Conservation (phyloP, 192 early-diverging fungal genomes). For the Coemansia sp. region DNA sequence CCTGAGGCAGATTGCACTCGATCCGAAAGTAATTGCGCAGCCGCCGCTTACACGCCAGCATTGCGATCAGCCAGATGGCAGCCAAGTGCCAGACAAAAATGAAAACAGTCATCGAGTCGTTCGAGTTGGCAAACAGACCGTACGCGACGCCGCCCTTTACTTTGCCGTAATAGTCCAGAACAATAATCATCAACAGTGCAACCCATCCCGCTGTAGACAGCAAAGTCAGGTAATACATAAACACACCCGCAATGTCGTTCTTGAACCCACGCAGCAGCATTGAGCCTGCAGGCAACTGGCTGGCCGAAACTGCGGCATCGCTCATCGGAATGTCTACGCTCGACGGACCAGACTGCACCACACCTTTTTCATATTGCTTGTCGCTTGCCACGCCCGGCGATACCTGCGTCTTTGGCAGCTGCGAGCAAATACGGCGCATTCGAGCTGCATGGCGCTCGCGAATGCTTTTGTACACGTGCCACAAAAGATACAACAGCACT, state of each 20-base stretch:
- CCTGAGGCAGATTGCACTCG: slow-evolving; percentile 44
- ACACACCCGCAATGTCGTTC: slow-evolving; percentile 55
- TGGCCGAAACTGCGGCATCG: not conserved
- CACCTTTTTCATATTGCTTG: not conserved
- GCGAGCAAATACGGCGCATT: slow-evolving; percentile 27
- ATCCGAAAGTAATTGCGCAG: slow-evolving; percentile 71
- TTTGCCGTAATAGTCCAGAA: slow-evolving; percentile 73
- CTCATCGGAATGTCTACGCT: slow-evolving; percentile 4
- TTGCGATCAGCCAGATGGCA: slow-evolving; percentile 46
- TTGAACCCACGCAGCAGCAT: slow-evolving; percentile 67
- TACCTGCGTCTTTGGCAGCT: not conserved
- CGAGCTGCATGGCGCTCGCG: not conserved
- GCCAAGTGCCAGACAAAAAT: slow-evolving; percentile 54
- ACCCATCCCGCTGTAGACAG: slow-evolving; percentile 64
- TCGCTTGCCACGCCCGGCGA: not conserved
- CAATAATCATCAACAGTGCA: slow-evolving; percentile 63
- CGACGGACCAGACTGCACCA: slow-evolving; percentile 8
- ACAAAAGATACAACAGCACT: not conserved
- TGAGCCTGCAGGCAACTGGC: slow-evolving; percentile 23
- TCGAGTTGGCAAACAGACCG: slow-evolving; percentile 7
- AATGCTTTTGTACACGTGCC: not conserved
- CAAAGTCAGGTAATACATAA: slow-evolving; percentile 55
- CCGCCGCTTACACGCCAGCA: slow-evolving; percentile 48
- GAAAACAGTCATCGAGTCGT: slow-evolving; percentile 50
- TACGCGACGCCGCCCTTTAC: slow-evolving; percentile 55